These are phyloP conservation scores for Leccinum holopus DNA, from an alignment of 1,284 basidiomycete species.

Conservation along the genomic window DNA sequence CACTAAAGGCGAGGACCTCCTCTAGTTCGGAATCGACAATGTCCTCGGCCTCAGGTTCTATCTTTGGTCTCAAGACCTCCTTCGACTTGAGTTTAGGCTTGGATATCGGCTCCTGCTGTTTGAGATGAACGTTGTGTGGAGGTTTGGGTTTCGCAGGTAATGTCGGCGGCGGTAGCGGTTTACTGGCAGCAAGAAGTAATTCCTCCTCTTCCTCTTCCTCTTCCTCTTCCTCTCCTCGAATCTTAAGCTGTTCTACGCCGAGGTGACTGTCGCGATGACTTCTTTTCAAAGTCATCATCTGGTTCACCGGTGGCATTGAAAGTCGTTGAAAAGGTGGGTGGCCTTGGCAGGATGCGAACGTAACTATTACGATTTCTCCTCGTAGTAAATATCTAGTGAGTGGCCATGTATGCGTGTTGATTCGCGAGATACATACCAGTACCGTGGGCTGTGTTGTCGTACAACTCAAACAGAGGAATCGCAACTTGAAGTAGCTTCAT, in stretches of 20 bases:
- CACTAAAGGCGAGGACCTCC: conserved; percentile 40
- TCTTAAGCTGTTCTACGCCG: conserved; percentile 22
- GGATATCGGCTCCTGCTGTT: conserved; percentile 21
- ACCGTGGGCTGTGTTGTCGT: too few species aligned
- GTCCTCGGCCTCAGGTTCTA: conserved; percentile 16
- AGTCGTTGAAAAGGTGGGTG: too few species aligned
- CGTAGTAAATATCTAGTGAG: too few species aligned
- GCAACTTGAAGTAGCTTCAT: too few species aligned
- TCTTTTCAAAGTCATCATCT: conserved; percentile 43
- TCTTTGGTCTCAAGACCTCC: conserved; percentile 25
- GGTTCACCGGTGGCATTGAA: conserved; percentile 30
- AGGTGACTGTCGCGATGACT: conserved; percentile 30
- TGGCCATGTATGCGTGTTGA: too few species aligned
- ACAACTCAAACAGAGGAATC: too few species aligned
- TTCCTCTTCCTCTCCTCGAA: conserved; percentile 41
- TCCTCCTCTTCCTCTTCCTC: conserved; percentile 49
- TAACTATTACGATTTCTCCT: too few species aligned
- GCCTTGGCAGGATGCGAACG: too few species aligned
- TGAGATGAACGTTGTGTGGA: conserved; percentile 21
- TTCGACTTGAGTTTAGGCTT: conserved; percentile 32
- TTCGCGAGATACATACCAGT: too few species aligned
- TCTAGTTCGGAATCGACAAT: conserved; percentile 40
- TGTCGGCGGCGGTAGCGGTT: conserved; percentile 17
- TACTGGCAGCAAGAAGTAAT: conserved; percentile 34
- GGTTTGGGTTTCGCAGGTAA: conserved; percentile 32